Evolutionary conservation across 1,139 yeast genomes (phyloP), one percentile per base, ranked within the genome.

Genomic region (Torulaspora pretoriensis): DNA sequence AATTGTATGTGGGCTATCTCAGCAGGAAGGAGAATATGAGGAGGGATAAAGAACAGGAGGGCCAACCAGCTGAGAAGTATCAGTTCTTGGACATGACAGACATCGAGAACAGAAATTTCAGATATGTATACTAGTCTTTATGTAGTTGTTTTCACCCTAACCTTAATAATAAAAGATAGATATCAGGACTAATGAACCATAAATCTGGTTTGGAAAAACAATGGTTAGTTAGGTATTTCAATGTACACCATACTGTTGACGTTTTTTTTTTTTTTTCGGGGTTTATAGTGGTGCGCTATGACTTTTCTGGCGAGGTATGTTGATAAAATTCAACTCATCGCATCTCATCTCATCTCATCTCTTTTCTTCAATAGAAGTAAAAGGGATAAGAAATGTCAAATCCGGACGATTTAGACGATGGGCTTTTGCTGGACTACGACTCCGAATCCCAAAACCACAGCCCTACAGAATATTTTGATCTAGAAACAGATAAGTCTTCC

Each of bases 31-130:
- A 72, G 51, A 77, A 77, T 51, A 61, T 59, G 27, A 61, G 60
- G 38, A 70, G 75, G 51, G 79, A 76, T 43, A 52, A 52, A 31
- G 64, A 61, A 48, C 63, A 64, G 48, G 61, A 57, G 35, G 56
- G 54, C 14, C 34, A 48, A 19, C 56, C 45, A 1, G 41, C 49
- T 1, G 60, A 64, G 31, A 51, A 58, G 35, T 73, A 72, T 37
- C 79, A 80, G 55, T 77, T 77, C 56, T 79, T 78, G 41, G 90
- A 83, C 58, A 65, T 81, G 57, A 83, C 89, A 1, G 89, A 83
- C 56, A 69, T 69, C 43, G 82, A 82, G 61, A 83, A 83, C 57
- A 80, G 78, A 8, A 74, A 73, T 51, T 81, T 81, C 61, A 70
- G 87, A 54, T 81, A 81, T 49, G 52, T 63, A 13, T 60, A 56